Evolutionary conservation across 1,284 basidiomycete species (phyloP), one percentile per base, ranked within the genome.

Genomic region (Xerocomus amazonicus): DNA sequence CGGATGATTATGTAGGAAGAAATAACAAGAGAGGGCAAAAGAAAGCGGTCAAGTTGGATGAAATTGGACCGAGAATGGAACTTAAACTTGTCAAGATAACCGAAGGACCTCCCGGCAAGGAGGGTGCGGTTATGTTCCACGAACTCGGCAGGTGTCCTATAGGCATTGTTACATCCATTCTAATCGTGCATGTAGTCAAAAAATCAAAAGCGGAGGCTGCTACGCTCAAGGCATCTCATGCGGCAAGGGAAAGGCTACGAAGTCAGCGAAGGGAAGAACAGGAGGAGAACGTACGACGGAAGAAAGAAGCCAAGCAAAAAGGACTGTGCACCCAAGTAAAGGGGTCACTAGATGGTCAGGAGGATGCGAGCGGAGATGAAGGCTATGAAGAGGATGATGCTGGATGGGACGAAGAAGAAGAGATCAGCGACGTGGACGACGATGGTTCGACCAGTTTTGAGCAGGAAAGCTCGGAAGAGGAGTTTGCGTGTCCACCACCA

Each of bases 31-130:
- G 87, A 67, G 94, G 93, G 2, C 83, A 90, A 64, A 85, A 90
- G 70, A 83, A 93, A 56, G 96, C 97, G 3, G 91, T 99, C 1
- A 79, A 86, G 53, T 74, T 99, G 50, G 88, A 95, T 49, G 97
- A 99, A 72, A 84, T 98, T 45, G 97, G 97, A 0, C 97, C 97
- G 27, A 77, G 97, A 59, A 87, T 99, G 83, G 97, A 99, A 70
- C 72, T 98, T 57, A 80, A 81, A 58, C 75, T 99, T 55, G 83
- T 98, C 64, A 99, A 99, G 76, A 92, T 99, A 55, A 83, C 87
- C 16, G 95, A 97, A 69, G 94, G 95, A n/a, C 74, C 92, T 8
- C 91, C 92, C 4, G 92, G 92, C 9, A 89, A 82, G 65, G 90
- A 94, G 65, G 90, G 92, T 3, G 79, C 80, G 57, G 92, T 97